Base-by-base conservation (phyloP, 2,329 filamentous ascomycete genomes). In the Laburnicola sp. region DNA sequence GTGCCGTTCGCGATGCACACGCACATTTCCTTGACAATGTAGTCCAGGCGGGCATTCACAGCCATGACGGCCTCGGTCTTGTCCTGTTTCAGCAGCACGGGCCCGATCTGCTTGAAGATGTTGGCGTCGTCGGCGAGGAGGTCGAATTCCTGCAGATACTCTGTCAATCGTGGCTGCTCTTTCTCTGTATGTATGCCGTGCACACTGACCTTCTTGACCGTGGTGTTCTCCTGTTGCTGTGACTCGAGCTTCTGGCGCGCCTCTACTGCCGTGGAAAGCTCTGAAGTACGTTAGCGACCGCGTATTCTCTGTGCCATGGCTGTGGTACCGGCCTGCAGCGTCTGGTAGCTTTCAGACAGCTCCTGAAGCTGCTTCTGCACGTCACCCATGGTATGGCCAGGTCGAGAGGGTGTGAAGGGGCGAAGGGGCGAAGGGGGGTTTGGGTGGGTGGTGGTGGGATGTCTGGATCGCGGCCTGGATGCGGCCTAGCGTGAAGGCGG, bases 21-120 rank as follows among this genome's bases (percentile, higher is more conserved):
- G 43, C 72, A 96, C 91, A 97, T 94, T 71, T 99, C 93, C 67
- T 93, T 90, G 59, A 86, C 83, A 60, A 99, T 99, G 68, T 93
- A 97, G 60, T 96, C 91, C 44, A 99, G 74, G 23, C 94, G 85
- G 21, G 90, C 90, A 63, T 95, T 91, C 16, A 99, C 94, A 0
- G 91, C 92, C 79, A 89, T 88, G 59, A 91, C 86, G 0, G 94
- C 94, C 72, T 99, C 94, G 1, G 84, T 78, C 73, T 89, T 92
- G 51, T 97, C 94, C 74, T 99, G 94, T 80, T 97, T 97, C 66
- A 99, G 75, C 32, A 99, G 78, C 5, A 97, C 89, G 0, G 94
- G 94, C 0, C 94, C 94, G 40, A 96, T 86, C 36, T 97, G 84
- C 76, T 97, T 99, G 83, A 96, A 99, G 73, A 99, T 96, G 58